Conservation (phyloP, 305 asterid genomes). For the Ruellia speciosa region DNA sequence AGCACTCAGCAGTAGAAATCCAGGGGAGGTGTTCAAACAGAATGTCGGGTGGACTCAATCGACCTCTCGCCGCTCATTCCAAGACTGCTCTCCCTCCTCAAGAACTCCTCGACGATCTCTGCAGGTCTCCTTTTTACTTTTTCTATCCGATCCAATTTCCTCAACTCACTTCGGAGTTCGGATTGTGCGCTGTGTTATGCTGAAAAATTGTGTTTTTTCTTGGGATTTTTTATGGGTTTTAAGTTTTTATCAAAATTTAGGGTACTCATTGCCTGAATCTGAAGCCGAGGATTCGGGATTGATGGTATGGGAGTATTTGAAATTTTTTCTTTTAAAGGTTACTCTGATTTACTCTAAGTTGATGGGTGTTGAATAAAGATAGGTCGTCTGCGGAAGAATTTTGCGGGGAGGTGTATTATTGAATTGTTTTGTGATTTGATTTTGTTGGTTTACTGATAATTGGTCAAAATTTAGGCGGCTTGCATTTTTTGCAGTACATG, state of each 20-base stretch:
- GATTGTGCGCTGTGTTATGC: not conserved
- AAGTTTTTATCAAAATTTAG: no score
- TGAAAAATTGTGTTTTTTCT: not conserved
- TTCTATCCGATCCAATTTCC: no score
- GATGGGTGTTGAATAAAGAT: not conserved
- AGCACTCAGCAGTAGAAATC: slow-evolving; percentile 1
- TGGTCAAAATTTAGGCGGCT: not conserved
- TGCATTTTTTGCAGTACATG: not conserved
- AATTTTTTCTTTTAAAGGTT: no score
- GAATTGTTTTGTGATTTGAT: slow-evolving; percentile 1
- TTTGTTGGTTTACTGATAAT: slow-evolving; percentile 14
- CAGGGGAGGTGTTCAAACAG: not conserved
- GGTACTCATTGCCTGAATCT: no score
- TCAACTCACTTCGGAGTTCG: not conserved
- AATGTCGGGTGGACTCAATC: slow-evolving; percentile 50
- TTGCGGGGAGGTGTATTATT: not conserved
- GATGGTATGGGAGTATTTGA: no score
- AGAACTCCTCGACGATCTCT: slow-evolving; percentile 91
- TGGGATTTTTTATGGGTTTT: not conserved
- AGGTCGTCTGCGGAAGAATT: not conserved
- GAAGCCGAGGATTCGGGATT: no score
- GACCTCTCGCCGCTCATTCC: slow-evolving; percentile 55
- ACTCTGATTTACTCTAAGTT: no score
- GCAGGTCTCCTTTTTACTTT: slow-evolving; percentile 45
- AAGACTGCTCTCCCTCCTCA: slow-evolving; percentile 81